These are phyloP conservation scores for Metschnikowia matae DNA, from an alignment of 805 yeast genomes.

Conservation along the genomic window DNA sequence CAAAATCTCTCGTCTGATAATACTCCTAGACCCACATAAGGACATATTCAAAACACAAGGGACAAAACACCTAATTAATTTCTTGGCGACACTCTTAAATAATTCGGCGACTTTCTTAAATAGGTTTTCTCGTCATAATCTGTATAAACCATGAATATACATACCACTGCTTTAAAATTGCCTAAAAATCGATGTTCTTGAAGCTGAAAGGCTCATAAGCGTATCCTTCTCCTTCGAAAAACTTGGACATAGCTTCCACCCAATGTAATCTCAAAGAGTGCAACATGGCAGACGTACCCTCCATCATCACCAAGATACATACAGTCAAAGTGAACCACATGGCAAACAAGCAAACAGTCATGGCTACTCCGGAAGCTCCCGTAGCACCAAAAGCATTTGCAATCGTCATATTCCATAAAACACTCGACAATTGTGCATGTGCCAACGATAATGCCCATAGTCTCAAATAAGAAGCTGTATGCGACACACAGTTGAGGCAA, in stretches of 20 bases:
- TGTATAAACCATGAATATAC: background rate
- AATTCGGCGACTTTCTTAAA: background rate
- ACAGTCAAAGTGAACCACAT: constrained; percentile 75
- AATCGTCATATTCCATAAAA: constrained; percentile 74
- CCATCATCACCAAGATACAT: constrained; percentile 69
- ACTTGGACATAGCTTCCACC: constrained; percentile 81
- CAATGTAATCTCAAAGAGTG: constrained; percentile 74
- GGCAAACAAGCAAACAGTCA: constrained; percentile 60
- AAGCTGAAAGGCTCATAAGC: constrained; percentile 64
- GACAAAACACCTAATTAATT: background rate
- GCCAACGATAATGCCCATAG: constrained; percentile 79
- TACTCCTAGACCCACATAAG: background rate
- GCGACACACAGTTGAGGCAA: constrained; percentile 74
- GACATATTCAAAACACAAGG: background rate
- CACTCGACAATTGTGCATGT: constrained; percentile 73
- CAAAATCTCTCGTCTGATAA: background rate
- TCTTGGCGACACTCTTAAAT: background rate
- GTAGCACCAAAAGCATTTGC: constrained; percentile 55
- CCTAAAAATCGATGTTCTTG: constrained; percentile 14
- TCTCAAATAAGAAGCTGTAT: constrained; percentile 73
- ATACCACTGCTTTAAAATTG: background rate
- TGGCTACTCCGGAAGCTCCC: constrained; percentile 52
- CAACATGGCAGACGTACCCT: constrained; percentile 82
- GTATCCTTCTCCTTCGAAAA: constrained; percentile 72
- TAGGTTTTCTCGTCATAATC: background rate